Percentiles rank a stretch among this genome's conserved stretches.
Evolutionary conservation across 2,329 filamentous ascomycete genomes (phyloP).

Genomic region (Colletotrichum sp.): DNA sequence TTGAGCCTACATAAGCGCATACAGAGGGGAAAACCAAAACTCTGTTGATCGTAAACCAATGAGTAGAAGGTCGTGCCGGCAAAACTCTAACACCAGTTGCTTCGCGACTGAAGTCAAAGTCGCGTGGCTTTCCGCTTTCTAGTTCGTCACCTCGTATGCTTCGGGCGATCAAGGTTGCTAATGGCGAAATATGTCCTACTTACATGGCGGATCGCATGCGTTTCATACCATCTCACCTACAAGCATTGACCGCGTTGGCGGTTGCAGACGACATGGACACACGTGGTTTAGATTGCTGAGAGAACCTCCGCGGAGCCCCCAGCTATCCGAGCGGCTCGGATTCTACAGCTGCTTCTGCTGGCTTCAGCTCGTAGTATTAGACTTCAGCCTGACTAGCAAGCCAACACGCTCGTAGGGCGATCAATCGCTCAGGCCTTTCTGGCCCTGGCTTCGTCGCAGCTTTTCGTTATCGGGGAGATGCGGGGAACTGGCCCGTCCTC

Average conservation of each 20-base stretch:
- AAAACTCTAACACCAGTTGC: not conserved
- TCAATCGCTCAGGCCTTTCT: not conserved
- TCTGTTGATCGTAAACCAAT: not conserved
- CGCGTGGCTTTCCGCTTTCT: not conserved
- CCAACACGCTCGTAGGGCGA: not conserved
- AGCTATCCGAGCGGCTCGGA: not conserved
- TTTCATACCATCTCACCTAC: not conserved
- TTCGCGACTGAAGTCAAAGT: not conserved
- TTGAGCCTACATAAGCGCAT: not conserved
- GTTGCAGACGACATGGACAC: not conserved
- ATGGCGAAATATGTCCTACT: not conserved
- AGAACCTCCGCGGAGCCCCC: not conserved
- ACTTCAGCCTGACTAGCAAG: not conserved
- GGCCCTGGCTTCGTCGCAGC: not conserved
- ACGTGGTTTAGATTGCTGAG: not conserved
- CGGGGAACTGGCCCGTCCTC: not conserved
- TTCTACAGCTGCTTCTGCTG: not conserved
- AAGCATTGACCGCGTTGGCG: not conserved
- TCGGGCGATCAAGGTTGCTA: not conserved
- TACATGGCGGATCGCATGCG: not conserved
- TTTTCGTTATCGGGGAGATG: not conserved
- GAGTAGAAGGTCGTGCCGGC: not conserved
- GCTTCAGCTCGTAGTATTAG: not conserved
- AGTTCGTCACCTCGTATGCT: not conserved
- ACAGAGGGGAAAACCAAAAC: not conserved